Evolutionary conservation across 768 basidiomycete genomes (phyloP).

Genomic region (Leucocoprinus sp.): DNA sequence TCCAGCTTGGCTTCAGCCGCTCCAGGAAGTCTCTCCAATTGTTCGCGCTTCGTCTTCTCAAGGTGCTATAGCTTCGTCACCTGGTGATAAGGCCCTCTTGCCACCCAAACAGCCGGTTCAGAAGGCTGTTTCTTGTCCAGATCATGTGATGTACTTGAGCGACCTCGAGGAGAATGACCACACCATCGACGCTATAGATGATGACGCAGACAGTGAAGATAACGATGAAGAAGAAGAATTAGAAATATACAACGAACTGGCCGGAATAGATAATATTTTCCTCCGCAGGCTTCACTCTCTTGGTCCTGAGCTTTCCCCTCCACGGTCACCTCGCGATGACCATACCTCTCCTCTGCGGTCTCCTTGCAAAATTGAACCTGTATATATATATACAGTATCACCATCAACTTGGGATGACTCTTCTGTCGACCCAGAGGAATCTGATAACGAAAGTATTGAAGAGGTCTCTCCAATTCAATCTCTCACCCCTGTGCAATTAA

Average conservation of each 20-base stretch:
- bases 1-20: slow-evolving; percentile 13
- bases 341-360: slow-evolving; percentile 12
- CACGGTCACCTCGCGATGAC: not conserved
- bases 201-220: slow-evolving; percentile 4
- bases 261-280: not conserved
- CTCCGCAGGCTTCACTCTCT: slow-evolving; percentile 5
- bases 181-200: not conserved
- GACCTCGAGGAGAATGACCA: not conserved
- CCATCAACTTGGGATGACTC: not conserved
- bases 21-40: slow-evolving; percentile 24
- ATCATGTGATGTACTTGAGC: slow-evolving; percentile 2
- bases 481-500: not conserved
- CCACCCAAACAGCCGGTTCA: not conserved
- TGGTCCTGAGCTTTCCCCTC: not conserved
- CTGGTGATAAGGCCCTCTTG: not conserved
- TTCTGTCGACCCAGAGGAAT: not conserved
- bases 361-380: slow-evolving; percentile 11
- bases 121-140: not conserved
- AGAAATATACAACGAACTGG: not conserved
- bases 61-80: not conserved
- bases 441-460: not conserved
- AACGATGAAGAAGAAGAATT: not conserved
- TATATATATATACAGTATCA: not conserved
- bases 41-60: slow-evolving; percentile 17
- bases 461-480: not conserved